Percentiles rank a stretch among this genome's conserved stretches.
phyloP scores from a whole-genome alignment of 768 basidiomycete species.

The Rhodotorula paludigena region DNA sequence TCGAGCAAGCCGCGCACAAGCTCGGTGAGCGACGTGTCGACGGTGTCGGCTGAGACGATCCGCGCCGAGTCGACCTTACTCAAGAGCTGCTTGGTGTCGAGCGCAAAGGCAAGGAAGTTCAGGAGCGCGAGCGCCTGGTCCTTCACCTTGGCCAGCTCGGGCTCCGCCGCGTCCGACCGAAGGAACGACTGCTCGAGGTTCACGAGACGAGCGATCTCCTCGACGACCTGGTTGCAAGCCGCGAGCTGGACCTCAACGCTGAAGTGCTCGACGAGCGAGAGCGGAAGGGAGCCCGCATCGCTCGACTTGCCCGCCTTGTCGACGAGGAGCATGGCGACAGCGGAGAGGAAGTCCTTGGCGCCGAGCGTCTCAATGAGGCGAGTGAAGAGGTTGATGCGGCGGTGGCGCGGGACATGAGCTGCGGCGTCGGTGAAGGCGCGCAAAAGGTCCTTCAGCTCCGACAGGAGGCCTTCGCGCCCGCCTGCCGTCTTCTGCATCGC shows the following conservation, averaged over 20 bases:
- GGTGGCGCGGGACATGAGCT: conserved; percentile 84
- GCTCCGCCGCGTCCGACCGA: background rate
- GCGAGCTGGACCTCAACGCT: conserved; percentile 39
- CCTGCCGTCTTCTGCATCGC: conserved; percentile 63
- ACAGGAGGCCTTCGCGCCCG: conserved; percentile 55
- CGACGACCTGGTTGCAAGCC: conserved; percentile 62
- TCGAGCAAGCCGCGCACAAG: conserved; percentile 36
- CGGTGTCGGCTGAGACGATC: conserved; percentile 9
- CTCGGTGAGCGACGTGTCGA: conserved; percentile 38
- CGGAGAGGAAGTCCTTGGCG: conserved; percentile 69
- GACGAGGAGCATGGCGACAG: conserved; percentile 75
- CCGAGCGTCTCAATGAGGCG: conserved; percentile 81
- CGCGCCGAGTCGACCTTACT: conserved; percentile 37
- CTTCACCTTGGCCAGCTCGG: background rate
- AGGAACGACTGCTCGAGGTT: conserved; percentile 38
- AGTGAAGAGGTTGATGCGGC: conserved; percentile 82
- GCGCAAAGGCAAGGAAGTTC: conserved; percentile 52
- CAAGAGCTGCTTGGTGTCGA: conserved; percentile 41
- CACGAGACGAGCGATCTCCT: conserved; percentile 62
- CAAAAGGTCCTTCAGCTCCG: conserved; percentile 59
- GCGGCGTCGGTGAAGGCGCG: conserved; percentile 90
- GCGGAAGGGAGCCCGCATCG: conserved; percentile 62
- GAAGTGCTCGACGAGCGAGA: conserved; percentile 52
- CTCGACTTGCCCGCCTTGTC: conserved; percentile 63
- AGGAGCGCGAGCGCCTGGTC: conserved; percentile 60